A percentile compares a stretch with the other conserved stretches of the same genome.
Conservation (phyloP, 257 asterid species). For the Scutellaria galericulata region DNA sequence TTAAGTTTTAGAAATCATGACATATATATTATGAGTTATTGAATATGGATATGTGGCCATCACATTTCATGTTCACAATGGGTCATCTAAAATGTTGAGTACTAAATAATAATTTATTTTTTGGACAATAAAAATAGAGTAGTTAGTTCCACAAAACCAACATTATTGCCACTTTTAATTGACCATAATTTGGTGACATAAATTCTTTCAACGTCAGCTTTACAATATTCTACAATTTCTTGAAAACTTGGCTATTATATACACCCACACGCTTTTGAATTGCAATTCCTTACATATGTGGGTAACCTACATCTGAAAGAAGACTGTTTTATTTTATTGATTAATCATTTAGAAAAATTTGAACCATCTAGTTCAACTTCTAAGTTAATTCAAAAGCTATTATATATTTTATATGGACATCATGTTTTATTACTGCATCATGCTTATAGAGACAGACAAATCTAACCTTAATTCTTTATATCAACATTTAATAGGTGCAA, state of each 20-base stretch:
- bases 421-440: too few relatives aligned
- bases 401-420: too few relatives aligned
- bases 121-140: too few relatives aligned
- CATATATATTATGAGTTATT: not conserved
- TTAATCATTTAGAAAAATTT: too few relatives aligned
- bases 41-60: not conserved
- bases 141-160: not conserved
- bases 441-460: too few relatives aligned
- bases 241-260: not conserved
- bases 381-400: too few relatives aligned
- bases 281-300: slow-evolving; percentile 26
- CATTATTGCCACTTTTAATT: slow-evolving; percentile 17
- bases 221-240: slow-evolving; percentile 5
- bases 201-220: not conserved
- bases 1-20: not conserved
- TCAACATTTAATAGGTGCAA: too few relatives aligned
- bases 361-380: too few relatives aligned
- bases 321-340: not conserved
- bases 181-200: not conserved
- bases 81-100: too few relatives aligned
- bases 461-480: too few relatives aligned
- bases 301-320: not conserved
- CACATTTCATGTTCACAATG: too few relatives aligned
- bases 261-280: slow-evolving; percentile 13
- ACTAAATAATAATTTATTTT: too few relatives aligned